Conservation (phyloP, 1,284 basidiomycete species). For the Trichosporon sp. region DNA sequence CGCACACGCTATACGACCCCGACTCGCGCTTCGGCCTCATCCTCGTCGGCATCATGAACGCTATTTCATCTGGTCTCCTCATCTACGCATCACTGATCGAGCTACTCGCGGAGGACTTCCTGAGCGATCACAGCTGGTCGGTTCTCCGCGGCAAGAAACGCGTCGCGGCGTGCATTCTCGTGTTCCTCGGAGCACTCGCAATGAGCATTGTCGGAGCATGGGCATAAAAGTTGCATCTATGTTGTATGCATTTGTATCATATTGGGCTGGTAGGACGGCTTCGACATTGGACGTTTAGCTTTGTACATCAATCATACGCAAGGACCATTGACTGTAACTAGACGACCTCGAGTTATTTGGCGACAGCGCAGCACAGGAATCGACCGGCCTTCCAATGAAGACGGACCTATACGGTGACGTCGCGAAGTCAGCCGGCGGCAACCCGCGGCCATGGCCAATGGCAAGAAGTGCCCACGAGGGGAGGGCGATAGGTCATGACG, state of each 20-base stretch:
- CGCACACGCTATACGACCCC: slow-evolving; percentile 6
- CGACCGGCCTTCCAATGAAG: too few species aligned
- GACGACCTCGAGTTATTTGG: too few species aligned
- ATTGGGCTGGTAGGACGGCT: too few species aligned
- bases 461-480: too few species aligned
- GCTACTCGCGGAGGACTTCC: slow-evolving; percentile 42
- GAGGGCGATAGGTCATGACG: too few species aligned
- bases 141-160: background rate
- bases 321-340: too few species aligned
- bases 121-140: slow-evolving; percentile 13
- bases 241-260: background rate
- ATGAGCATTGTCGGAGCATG: slow-evolving; percentile 1
- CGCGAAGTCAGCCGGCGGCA: too few species aligned
- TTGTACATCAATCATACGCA: too few species aligned
- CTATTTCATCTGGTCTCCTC: slow-evolving; percentile 28
- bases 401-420: too few species aligned
- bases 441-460: too few species aligned
- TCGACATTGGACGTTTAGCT: too few species aligned
- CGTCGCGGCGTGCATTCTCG: background rate
- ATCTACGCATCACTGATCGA: slow-evolving; percentile 27
- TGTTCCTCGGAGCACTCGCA: background rate
- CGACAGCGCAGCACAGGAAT: too few species aligned
- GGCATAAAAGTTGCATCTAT: background rate
- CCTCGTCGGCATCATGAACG: slow-evolving; percentile 23
- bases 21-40: background rate